Conservation (phyloP, 2,329 filamentous ascomycete genomes). For the Rhynchosporium secalis region DNA sequence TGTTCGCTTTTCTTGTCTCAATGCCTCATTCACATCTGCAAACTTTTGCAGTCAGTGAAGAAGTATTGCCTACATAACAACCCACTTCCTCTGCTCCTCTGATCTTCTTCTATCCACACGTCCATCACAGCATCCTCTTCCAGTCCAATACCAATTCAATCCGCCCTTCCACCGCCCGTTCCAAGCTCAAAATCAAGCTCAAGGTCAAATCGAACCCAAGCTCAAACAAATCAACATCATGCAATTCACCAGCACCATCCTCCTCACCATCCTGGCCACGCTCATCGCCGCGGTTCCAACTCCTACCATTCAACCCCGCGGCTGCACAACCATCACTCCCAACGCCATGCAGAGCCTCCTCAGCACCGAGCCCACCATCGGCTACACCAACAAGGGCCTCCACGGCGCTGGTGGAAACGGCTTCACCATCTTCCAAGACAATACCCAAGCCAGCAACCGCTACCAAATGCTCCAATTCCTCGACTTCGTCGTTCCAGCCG, state of each 20-base stretch:
- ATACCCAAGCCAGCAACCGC: conserved; percentile 14
- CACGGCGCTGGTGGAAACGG: background rate
- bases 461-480: conserved; percentile 16
- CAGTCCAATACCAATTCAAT: background rate
- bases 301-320: conserved; percentile 10
- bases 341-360: conserved; percentile 10
- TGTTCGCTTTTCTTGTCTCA: background rate
- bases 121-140: background rate
- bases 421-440: conserved; percentile 11
- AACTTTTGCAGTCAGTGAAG: background rate
- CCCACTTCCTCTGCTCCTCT: background rate
- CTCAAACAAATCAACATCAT: background rate
- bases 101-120: background rate
- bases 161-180: background rate
- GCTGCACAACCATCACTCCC: conserved; percentile 22
- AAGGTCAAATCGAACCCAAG: too few relatives aligned
- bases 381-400: background rate
- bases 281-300: conserved; percentile 13
- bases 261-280: conserved; percentile 13
- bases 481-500: conserved; percentile 21
- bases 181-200: conserved; percentile 1
- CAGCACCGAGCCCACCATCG: conserved; percentile 15
- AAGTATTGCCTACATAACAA: background rate
- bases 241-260: background rate
- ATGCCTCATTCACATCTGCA: background rate